Evolutionary conservation across 495 filamentous ascomycete species (phyloP).

Genomic region (Xylaria curta): DNA sequence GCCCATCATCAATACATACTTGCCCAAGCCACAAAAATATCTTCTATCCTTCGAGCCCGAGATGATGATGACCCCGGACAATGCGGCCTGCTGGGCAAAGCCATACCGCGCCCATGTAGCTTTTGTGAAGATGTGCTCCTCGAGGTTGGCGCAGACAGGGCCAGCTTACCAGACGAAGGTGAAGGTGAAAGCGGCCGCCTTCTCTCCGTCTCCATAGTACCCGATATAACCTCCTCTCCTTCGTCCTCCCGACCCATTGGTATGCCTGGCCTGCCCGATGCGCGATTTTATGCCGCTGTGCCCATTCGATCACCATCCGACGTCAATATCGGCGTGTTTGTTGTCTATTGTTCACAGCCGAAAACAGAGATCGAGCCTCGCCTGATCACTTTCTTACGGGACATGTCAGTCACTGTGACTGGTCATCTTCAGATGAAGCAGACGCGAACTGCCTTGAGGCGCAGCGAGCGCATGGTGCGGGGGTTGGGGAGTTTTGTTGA

Average conservation of each 20-base stretch:
- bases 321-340: background rate
- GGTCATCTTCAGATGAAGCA: background rate
- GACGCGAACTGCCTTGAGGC: background rate
- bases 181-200: background rate
- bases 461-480: background rate
- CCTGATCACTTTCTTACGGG: background rate
- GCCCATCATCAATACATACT: background rate
- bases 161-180: background rate
- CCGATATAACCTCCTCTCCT: background rate
- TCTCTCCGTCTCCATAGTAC: background rate
- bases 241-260: background rate
- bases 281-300: background rate
- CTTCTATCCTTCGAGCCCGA: background rate
- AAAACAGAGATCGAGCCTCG: background rate
- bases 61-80: background rate
- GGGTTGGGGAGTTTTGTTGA: background rate
- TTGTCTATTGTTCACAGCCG: background rate
- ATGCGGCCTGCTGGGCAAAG: background rate
- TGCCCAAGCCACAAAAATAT: background rate
- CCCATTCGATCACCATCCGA: background rate
- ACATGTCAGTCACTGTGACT: background rate
- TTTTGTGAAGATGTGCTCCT: background rate
- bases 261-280: background rate
- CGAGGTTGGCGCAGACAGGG: background rate
- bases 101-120: background rate